Evolutionary conservation across 1,284 basidiomycete species (phyloP).

Genomic region (Irpex sp.): DNA sequence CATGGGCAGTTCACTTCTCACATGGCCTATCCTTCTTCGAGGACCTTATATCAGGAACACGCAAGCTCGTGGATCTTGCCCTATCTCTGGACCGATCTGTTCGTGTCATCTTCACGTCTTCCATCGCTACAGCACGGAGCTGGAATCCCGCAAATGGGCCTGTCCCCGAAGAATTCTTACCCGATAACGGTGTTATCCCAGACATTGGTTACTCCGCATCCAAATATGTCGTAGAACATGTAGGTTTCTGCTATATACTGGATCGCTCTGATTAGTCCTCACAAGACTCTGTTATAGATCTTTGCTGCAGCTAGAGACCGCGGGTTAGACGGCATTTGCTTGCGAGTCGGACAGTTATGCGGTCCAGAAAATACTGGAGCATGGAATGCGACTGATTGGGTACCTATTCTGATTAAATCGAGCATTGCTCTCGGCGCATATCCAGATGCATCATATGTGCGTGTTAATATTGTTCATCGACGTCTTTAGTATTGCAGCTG

Average conservation of each 20-base stretch:
- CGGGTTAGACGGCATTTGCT: not conserved
- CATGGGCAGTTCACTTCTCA: slow-evolving; percentile 35
- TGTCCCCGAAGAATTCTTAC: slow-evolving; percentile 10
- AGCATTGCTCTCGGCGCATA: slow-evolving; percentile 12
- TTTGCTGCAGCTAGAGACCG: not conserved
- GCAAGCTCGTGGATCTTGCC: slow-evolving; percentile 28
- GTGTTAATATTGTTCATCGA: slow-evolving; percentile 2
- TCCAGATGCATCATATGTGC: slow-evolving; percentile 16
- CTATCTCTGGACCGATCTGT: not conserved
- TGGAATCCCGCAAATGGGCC: slow-evolving; percentile 6
- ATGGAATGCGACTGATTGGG: slow-evolving; percentile 13
- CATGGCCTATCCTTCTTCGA: slow-evolving; percentile 29
- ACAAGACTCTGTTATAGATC: slow-evolving; percentile 3
- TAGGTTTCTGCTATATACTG: not conserved
- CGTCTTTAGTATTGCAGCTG: not conserved
- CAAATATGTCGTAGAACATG: slow-evolving; percentile 15
- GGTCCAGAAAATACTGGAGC: slow-evolving; percentile 8
- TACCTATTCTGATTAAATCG: slow-evolving; percentile 13
- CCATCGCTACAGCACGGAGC: slow-evolving; percentile 6
- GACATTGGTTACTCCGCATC: slow-evolving; percentile 12
- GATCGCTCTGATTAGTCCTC: not conserved
- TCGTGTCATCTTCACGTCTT: slow-evolving; percentile 13
- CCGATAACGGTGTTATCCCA: slow-evolving; percentile 5
- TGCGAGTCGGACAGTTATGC: slow-evolving; percentile 12
- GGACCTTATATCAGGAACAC: slow-evolving; percentile 22